Percentiles rank a stretch among this genome's conserved stretches.
phyloP scores from a whole-genome alignment of 768 basidiomycete genomes.

The Boletus insuetus region DNA sequence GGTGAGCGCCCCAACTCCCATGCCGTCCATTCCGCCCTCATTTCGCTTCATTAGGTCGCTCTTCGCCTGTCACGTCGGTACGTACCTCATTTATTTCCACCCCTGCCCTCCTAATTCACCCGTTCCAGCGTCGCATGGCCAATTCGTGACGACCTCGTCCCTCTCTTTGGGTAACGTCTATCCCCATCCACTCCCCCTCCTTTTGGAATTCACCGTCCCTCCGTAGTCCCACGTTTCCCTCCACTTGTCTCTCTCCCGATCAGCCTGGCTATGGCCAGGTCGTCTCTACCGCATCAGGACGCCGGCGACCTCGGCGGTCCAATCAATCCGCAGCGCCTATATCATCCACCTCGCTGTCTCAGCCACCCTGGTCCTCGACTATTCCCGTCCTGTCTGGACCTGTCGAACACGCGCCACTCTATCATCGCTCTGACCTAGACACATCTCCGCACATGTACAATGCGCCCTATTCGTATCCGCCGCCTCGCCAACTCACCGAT shows the following conservation, averaged over 20 bases:
- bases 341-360: conserved; percentile 29
- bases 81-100: conserved; percentile 28
- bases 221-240: conserved; percentile 76
- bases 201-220: conserved; percentile 17
- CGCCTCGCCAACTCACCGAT: conserved; percentile 27
- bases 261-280: conserved; percentile 87
- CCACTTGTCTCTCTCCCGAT: conserved; percentile 79
- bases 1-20: conserved; percentile 39
- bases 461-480: conserved; percentile 29
- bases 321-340: conserved; percentile 39
- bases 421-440: conserved; percentile 25
- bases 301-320: conserved; percentile 58
- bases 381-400: conserved; percentile 35
- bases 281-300: conserved; percentile 56
- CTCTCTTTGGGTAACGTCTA: conserved; percentile 74
- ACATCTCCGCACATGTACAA: conserved; percentile 26
- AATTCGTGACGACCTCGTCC: conserved; percentile 81
- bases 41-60: conserved; percentile 55
- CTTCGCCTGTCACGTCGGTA: conserved; percentile 77
- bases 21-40: conserved; percentile 19
- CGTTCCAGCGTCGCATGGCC: conserved; percentile 75
- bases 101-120: conserved; percentile 11
- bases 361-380: conserved; percentile 49
- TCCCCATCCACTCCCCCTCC: background rate
- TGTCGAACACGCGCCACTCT: conserved; percentile 18